A percentile compares a stretch with the other conserved stretches of the same genome.
Conservation (phyloP, 768 basidiomycete genomes). For the Lentinula guzmanii region DNA sequence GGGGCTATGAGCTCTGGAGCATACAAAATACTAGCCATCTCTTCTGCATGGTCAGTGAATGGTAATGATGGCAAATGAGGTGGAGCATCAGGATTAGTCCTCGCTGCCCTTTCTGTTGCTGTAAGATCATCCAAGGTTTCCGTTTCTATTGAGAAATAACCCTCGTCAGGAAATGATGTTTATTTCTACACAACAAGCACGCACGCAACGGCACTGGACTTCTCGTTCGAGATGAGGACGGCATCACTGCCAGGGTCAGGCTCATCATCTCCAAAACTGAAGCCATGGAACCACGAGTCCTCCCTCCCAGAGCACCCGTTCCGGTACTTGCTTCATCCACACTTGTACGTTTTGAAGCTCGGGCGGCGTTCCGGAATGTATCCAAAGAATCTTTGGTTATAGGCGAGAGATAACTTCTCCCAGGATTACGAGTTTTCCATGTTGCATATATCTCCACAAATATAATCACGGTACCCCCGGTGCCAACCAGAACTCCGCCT, state of each 20-base stretch:
- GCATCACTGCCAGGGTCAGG: slow-evolving; percentile 67
- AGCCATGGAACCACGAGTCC: slow-evolving; percentile 67
- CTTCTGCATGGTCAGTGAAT: slow-evolving; percentile 71
- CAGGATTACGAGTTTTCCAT: slow-evolving; percentile 43
- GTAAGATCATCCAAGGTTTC: slow-evolving; percentile 79
- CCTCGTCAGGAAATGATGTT: not conserved
- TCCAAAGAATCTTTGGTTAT: slow-evolving; percentile 55
- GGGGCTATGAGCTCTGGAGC: slow-evolving; percentile 79
- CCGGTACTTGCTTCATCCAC: slow-evolving; percentile 47
- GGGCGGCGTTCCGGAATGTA: slow-evolving; percentile 42
- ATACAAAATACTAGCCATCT: slow-evolving; percentile 74
- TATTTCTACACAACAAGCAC: slow-evolving; percentile 20
- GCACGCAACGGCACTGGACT: slow-evolving; percentile 65
- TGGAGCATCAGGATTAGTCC: slow-evolving; percentile 70
- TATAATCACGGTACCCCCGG: slow-evolving; percentile 46
- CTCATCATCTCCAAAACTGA: slow-evolving; percentile 86
- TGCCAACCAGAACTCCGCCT: slow-evolving; percentile 56
- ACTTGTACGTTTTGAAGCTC: slow-evolving; percentile 24
- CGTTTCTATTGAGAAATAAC: slow-evolving; percentile 36
- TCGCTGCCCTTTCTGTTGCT: slow-evolving; percentile 71
- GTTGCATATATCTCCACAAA: slow-evolving; percentile 57
- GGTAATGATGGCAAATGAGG: slow-evolving; percentile 64
- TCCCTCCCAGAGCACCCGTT: slow-evolving; percentile 34
- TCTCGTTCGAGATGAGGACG: slow-evolving; percentile 45
- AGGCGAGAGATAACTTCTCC: slow-evolving; percentile 41